phyloP scores from a whole-genome alignment of 1,284 basidiomycete genomes.

The Fomitopsis palustris region DNA sequence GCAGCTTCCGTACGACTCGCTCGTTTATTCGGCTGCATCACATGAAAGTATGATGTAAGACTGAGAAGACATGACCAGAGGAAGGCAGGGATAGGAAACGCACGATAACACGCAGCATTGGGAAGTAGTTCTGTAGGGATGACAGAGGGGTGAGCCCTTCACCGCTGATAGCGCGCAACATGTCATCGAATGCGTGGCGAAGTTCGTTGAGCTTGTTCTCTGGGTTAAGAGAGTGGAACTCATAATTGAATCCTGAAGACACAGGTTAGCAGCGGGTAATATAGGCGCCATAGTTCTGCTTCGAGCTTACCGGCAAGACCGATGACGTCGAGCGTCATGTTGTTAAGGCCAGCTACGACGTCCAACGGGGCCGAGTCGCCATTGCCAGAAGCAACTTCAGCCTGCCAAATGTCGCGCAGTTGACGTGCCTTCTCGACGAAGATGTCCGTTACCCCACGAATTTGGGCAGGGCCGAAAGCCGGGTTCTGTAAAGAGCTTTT shows the following conservation, averaged over 20 bases:
- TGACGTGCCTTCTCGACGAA: slow-evolving; percentile 48
- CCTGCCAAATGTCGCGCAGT: slow-evolving; percentile 27
- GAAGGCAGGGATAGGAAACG: background rate
- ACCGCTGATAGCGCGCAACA: slow-evolving; percentile 6
- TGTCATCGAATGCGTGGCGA: slow-evolving; percentile 33
- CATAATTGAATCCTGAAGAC: slow-evolving; percentile 45
- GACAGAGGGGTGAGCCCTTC: background rate
- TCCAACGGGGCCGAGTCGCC: slow-evolving; percentile 28
- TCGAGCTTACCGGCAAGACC: slow-evolving; percentile 38
- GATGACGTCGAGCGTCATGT: slow-evolving; percentile 49
- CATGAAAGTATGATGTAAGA: background rate
- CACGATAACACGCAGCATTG: slow-evolving; percentile 15
- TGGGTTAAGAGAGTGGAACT: slow-evolving; percentile 39
- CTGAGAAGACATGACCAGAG: background rate
- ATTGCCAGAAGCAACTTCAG: slow-evolving; percentile 2
- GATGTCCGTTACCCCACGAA: slow-evolving; percentile 50
- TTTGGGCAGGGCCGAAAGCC: slow-evolving; percentile 51
- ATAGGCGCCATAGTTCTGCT: too few species aligned
- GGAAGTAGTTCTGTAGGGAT: slow-evolving; percentile 2
- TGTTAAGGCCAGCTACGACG: slow-evolving; percentile 37
- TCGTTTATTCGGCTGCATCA: slow-evolving; percentile 28
- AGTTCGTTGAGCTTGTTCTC: slow-evolving; percentile 35
- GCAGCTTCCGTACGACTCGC: slow-evolving; percentile 18
- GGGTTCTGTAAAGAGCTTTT: slow-evolving; percentile 40
- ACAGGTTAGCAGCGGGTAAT: background rate